A percentile compares a stretch with the other conserved stretches of the same genome.
Evolutionary conservation across 257 asterid species (phyloP).

Genomic region (Echium plantagineum): DNA sequence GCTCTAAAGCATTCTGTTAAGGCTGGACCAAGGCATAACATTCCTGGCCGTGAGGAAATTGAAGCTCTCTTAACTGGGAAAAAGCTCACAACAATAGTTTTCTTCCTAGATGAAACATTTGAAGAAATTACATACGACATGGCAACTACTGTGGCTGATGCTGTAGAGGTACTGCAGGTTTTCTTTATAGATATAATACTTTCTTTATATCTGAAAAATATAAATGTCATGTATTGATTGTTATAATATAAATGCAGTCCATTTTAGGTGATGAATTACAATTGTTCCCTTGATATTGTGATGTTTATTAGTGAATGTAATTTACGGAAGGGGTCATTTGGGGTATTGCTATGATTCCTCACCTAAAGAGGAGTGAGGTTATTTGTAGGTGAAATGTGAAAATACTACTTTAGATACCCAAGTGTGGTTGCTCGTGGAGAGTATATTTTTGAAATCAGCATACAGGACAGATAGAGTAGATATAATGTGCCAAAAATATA

Average conservation of each 20-base stretch:
- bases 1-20: constrained; percentile 83
- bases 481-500: no score
- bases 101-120: constrained; percentile 96
- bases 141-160: constrained; percentile 91
- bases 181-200: neutral
- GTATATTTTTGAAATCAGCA: no score
- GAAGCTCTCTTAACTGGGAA: constrained; percentile 86
- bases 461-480: no score
- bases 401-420: no score
- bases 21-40: constrained; percentile 86
- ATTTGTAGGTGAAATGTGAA: no score
- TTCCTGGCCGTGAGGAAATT: constrained; percentile 93
- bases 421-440: no score
- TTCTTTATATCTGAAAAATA: neutral
- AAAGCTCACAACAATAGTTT: constrained; percentile 90
- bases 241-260: neutral
- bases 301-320: neutral
- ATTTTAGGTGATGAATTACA: neutral
- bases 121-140: constrained; percentile 96
- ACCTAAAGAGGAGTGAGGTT: no score
- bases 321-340: no score
- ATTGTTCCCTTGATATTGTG: neutral
- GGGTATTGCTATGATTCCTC: no score
- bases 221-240: neutral
- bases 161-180: constrained; percentile 70